Evolutionary conservation across 202 grass and related monocot genomes (phyloP), one percentile per base, ranked within the genome.

Genomic region (Hordeum pubiflorum): DNA sequence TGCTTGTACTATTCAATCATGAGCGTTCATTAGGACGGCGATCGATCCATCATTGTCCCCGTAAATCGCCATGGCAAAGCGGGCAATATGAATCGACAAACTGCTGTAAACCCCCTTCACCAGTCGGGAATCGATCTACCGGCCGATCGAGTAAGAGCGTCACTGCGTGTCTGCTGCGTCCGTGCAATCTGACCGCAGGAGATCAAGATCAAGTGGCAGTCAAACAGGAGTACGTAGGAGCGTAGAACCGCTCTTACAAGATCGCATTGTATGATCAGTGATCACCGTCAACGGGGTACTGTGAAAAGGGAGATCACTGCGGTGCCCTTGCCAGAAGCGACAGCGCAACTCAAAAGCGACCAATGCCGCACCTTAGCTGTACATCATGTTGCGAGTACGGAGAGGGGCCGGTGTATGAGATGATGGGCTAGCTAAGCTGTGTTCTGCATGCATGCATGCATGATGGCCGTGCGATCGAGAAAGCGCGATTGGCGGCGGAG

Each of bases 1-100:
- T 76, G 69, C 69, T 37, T 41, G 40, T 71, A 65, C 77, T 75
- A 89, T 81, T 3, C 58, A 77, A 85, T 89, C 57, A 85, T 81
- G 87, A 64, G 70, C 57, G 21, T 64, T 76, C 36, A 81, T 80
- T 84, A 88, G 69, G 81, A 9, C 70, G 32, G 76, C 2, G 70
- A 69, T 76, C 63, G 7, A 80, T 84, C 24, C 44, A 27, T 83
- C 55, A 54, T 44, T 79, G 29, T 32, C 57, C 43, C 39, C 5
- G 40, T 17, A 80, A 60, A 79, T 69, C 22, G 52, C 11, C 76
- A 41, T 34, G 27, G 12, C 22, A 36, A 29, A 52, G 17, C 13
- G 5, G 22, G 22, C 14, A 18, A 52, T 20, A 7, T 60, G 33
- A 23, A 43, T 6, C 34, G 6, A 26, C 1, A 12, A 21, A 17